These are phyloP conservation scores for Aspergillus quadrilineatus DNA, from an alignment of 2,329 filamentous ascomycete genomes.

Conservation along the genomic window DNA sequence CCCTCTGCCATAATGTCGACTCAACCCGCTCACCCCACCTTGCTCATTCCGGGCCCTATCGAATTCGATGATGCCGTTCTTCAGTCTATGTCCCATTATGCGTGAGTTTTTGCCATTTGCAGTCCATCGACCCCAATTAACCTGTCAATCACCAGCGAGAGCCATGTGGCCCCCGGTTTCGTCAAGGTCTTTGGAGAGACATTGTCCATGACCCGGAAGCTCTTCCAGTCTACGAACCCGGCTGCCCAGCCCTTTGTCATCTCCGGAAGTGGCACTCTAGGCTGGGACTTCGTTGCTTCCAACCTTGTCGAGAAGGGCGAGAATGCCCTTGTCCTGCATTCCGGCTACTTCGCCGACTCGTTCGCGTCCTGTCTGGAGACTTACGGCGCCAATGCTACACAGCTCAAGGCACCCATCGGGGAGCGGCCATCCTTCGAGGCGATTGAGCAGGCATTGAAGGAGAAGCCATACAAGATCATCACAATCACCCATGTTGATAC, in stretches of 20 bases:
- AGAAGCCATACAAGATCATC: slow-evolving; percentile 90
- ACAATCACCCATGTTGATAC: slow-evolving; percentile 98
- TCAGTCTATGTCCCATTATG: slow-evolving; percentile 91
- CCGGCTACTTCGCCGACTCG: slow-evolving; percentile 94
- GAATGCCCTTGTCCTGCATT: slow-evolving; percentile 87
- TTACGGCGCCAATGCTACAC: slow-evolving; percentile 86
- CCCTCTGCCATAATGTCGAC: slow-evolving; percentile 52
- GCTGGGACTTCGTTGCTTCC: slow-evolving; percentile 94
- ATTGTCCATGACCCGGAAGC: slow-evolving; percentile 80
- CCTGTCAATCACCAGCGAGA: slow-evolving; percentile 63
- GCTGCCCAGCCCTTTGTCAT: slow-evolving; percentile 87
- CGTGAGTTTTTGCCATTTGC: slow-evolving; percentile 27
- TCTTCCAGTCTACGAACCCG: slow-evolving; percentile 86
- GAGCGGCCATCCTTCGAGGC: slow-evolving; percentile 81
- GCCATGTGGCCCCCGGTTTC: slow-evolving; percentile 86
- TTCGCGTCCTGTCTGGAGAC: slow-evolving; percentile 90
- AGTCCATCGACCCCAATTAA: not conserved
- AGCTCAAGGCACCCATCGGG: slow-evolving; percentile 85
- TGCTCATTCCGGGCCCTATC: slow-evolving; percentile 96
- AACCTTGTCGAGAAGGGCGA: slow-evolving; percentile 90
- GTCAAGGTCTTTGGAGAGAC: slow-evolving; percentile 89
- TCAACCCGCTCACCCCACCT: slow-evolving; percentile 64
- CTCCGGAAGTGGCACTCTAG: slow-evolving; percentile 89
- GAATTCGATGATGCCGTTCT: slow-evolving; percentile 98
- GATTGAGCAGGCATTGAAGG: slow-evolving; percentile 81